These are phyloP conservation scores for Saccharomyces hybrid DNA, from an alignment of 1,139 yeast species.

Conservation along the genomic window DNA sequence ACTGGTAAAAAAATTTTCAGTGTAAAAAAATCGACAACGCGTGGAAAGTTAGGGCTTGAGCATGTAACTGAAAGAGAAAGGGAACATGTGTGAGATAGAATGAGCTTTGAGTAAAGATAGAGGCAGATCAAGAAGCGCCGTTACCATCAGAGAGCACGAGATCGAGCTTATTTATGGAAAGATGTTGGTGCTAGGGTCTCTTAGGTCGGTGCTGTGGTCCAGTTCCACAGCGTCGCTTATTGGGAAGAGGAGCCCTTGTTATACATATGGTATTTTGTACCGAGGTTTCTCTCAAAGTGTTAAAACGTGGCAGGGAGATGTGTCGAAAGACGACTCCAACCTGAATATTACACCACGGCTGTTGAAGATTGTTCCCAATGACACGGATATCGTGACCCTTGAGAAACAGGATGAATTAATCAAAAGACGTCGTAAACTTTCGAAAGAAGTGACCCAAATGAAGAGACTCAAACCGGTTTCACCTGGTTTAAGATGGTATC, in stretches of 20 bases:
- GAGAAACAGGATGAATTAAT: slow-evolving; percentile 72
- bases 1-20: neutral
- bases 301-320: neutral
- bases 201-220: neutral
- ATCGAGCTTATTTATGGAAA: neutral
- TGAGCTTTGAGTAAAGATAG: neutral
- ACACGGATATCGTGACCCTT: slow-evolving; percentile 52
- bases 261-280: neutral
- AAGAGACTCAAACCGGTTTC: slow-evolving; percentile 73
- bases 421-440: slow-evolving; percentile 64
- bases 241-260: neutral
- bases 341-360: slow-evolving; percentile 16
- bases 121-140: neutral
- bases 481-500: slow-evolving; percentile 86
- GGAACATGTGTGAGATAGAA: neutral
- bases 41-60: slow-evolving; percentile 1
- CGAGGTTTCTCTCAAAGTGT: neutral
- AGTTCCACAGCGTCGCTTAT: neutral
- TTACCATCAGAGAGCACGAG: neutral
- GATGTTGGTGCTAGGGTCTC: neutral
- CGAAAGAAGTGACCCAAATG: slow-evolving; percentile 62
- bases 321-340: neutral
- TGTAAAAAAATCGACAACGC: neutral
- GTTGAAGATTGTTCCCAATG: slow-evolving; percentile 37
- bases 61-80: neutral